Base-by-base conservation (phyloP, 345 rosid species). In the Arabidopsis arenosa region DNA sequence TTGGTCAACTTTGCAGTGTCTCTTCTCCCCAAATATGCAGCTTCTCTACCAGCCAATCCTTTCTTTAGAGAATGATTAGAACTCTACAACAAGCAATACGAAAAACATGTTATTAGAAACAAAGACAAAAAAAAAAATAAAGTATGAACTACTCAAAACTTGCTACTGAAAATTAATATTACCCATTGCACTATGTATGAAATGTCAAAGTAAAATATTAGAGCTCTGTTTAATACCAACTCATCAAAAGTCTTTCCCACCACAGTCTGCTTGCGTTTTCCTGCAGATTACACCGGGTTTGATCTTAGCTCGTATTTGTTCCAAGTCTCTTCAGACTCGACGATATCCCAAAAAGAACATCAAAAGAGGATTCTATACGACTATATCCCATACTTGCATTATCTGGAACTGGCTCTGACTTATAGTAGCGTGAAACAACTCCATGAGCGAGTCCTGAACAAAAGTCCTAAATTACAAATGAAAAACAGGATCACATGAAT, bases 241-340 rank as follows among this genome's bases (percentile, higher is more conserved):
- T 86, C 96, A 49, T 90, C 88, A 80, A 90, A 85, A 64, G 91
- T 86, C 86, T 93, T 93, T 67, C 97, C 96, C 3, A 91, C 97
- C 47, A 89, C 67, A 45, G 85, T 68, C 83, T 57, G 32, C 66
- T 87, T 53, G 86, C 86, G 9, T 87, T 83, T 62, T 70, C 74
- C 98, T 90, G 87, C 82, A 78, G 69, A 83, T 18, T 74, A 70
- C 9, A 70, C 10, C 15, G 26, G 7, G 7, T 28, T 10, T 33
- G 14, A 13, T 18, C 43, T 45, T 70, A 39, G 57, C 65, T 73
- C 6, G 12, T 40, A 10, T 3, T 43, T 9, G 30, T n/a, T 54
- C 33, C 33, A 18, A 69, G 49, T 36, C 13, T 35, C 51, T 56
- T 44, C 21, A 4, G 33, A 10, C 66, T 36, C 43, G 40, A 51